A percentile compares a stretch with the other conserved stretches of the same genome.
Evolutionary conservation across 2,329 filamentous ascomycete genomes (phyloP).

Genomic region (Colletotrichum filicis): DNA sequence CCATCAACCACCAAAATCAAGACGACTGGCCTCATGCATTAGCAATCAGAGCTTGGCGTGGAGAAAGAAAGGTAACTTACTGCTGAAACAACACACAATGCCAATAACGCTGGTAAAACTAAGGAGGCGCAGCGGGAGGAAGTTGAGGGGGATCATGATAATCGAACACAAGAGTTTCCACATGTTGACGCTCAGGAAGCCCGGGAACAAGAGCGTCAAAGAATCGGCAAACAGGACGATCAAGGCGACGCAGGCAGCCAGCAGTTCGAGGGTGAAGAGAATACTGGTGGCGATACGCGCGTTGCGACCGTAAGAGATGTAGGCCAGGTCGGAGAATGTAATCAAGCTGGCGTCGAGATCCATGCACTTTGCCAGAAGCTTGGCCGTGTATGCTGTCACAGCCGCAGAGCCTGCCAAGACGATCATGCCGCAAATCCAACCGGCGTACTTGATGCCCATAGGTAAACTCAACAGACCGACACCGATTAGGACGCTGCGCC

Average conservation of each 20-base stretch:
- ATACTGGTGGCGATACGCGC: constrained; percentile 86
- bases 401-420: constrained; percentile 80
- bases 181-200: constrained; percentile 68
- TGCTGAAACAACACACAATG: constrained; percentile 89
- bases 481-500: constrained; percentile 78
- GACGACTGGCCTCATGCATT: constrained; percentile 68
- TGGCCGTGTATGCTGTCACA: constrained; percentile 87
- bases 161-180: constrained; percentile 91
- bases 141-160: constrained; percentile 83
- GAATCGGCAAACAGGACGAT: constrained; percentile 95
- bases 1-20: constrained; percentile 86
- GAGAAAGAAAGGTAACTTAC: constrained; percentile 62
- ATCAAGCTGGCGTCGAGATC: constrained; percentile 86
- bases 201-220: constrained; percentile 80
- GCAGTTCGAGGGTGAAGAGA: constrained; percentile 87
- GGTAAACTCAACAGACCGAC: constrained; percentile 91
- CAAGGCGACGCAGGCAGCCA: constrained; percentile 89
- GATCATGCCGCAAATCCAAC: constrained; percentile 84
- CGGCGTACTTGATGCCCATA: constrained; percentile 86
- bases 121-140: constrained; percentile 83
- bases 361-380: constrained; percentile 86
- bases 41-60: background rate
- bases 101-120: constrained; percentile 90
- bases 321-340: constrained; percentile 94
- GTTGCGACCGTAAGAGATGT: constrained; percentile 85